phyloP scores from a whole-genome alignment of 129 eudicot genomes.

The Erigeron canadensis region DNA sequence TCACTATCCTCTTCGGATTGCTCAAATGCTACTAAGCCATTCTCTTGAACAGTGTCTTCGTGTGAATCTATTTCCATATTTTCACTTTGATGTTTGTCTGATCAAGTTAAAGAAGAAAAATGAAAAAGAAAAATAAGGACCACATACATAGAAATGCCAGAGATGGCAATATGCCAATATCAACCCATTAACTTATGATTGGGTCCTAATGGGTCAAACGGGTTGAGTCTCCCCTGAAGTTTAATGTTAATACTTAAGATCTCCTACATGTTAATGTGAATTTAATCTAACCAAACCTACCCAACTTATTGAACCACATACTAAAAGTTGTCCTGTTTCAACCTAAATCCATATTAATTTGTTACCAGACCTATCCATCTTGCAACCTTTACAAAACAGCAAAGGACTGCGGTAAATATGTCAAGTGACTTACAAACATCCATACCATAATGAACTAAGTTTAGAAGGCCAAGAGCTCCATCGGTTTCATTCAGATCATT shows the following conservation, averaged over 20 bases:
- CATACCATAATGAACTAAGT: slow-evolving; percentile 41
- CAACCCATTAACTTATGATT: background rate
- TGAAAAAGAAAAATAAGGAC: background rate
- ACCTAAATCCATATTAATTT: background rate
- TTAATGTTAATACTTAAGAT: background rate
- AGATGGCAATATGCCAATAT: background rate
- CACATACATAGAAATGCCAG: background rate
- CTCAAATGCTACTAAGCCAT: slow-evolving; percentile 29
- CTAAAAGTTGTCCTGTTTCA: background rate
- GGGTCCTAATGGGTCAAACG: background rate
- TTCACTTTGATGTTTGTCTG: background rate
- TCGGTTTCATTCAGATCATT: slow-evolving; percentile 47
- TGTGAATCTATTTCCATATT: slow-evolving; percentile 21
- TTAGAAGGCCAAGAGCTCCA: slow-evolving; percentile 57
- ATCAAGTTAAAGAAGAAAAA: background rate
- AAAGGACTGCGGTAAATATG: background rate
- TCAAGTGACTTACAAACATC: slow-evolving; percentile 35
- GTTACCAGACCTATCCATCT: background rate
- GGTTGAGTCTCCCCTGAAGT: background rate
- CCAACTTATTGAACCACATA: too few species aligned
- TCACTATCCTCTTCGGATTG: slow-evolving; percentile 25
- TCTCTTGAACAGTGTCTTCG: slow-evolving; percentile 13
- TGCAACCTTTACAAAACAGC: background rate
- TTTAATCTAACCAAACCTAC: too few species aligned
- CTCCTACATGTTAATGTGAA: too few species aligned